Evolutionary conservation across 2,329 filamentous ascomycete genomes (phyloP).

Genomic region (Aspergillus sp.): DNA sequence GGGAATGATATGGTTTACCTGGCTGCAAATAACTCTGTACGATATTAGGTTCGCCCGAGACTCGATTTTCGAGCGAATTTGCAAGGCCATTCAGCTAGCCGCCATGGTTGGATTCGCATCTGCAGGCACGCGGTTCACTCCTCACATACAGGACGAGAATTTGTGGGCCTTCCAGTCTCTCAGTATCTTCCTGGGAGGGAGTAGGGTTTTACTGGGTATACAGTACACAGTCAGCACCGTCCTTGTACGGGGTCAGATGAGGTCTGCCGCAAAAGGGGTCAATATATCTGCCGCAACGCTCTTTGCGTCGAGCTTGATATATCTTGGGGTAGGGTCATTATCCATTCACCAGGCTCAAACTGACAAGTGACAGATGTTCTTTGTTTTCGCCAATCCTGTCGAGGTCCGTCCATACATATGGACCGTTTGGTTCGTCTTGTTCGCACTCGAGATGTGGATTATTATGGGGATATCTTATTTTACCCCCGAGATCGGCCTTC

Average conservation of each 20-base stretch:
- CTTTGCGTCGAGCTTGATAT: conserved; percentile 24
- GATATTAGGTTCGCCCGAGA: conserved; percentile 66
- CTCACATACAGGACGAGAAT: conserved; percentile 38
- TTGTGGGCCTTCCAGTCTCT: conserved; percentile 45
- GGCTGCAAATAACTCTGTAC: conserved; percentile 62
- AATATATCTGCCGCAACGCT: conserved; percentile 28
- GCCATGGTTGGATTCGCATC: conserved; percentile 65
- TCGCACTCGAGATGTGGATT: conserved; percentile 51
- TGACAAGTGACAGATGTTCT: conserved; percentile 29
- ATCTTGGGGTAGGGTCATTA: conserved; percentile 24
- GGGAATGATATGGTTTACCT: conserved; percentile 65
- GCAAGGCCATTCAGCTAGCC: conserved; percentile 59
- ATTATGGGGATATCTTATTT: conserved; percentile 54
- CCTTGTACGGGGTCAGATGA: conserved; percentile 28
- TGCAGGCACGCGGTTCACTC: conserved; percentile 49
- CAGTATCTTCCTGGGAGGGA: conserved; percentile 48
- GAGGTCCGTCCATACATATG: conserved; percentile 34
- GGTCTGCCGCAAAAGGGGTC: conserved; percentile 24
- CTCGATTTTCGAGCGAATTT: conserved; percentile 60
- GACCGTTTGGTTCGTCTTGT: conserved; percentile 56
- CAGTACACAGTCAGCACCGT: conserved; percentile 50
- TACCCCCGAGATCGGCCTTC: conserved; percentile 59
- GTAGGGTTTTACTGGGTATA: conserved; percentile 51
- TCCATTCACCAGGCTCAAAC: neutral
- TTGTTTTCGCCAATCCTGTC: conserved; percentile 26